Conservation (phyloP, 306 rosid species). For the Aeschynomene evenia region DNA sequence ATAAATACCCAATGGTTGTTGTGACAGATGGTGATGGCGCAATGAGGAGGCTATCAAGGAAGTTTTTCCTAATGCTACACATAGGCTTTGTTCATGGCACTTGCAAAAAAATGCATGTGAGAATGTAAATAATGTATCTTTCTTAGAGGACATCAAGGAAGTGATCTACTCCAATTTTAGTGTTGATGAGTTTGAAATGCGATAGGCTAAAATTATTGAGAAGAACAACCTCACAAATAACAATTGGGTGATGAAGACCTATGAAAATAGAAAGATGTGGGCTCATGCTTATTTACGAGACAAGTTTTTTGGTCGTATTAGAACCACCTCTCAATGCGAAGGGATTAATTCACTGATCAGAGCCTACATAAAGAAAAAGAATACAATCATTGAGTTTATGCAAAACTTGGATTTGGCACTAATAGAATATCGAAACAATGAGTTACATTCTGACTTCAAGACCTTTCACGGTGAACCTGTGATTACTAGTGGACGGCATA, state of each 20-base stretch:
- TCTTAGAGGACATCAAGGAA: neutral
- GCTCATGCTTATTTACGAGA: neutral
- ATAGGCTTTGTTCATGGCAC: neutral
- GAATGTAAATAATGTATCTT: neutral
- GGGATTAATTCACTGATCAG: neutral
- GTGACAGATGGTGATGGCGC: neutral
- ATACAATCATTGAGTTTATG: neutral
- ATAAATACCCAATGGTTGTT: neutral
- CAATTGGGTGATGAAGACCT: neutral
- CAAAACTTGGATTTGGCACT: neutral
- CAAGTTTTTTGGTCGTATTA: neutral
- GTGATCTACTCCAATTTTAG: neutral
- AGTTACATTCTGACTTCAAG: neutral
- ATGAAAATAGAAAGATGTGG: neutral
- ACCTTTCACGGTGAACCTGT: too few species aligned
- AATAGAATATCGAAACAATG: neutral
- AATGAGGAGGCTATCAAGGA: neutral
- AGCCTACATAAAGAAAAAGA: neutral
- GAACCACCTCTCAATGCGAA: neutral
- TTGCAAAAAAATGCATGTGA: neutral
- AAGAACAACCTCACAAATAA: neutral
- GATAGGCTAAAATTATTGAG: neutral
- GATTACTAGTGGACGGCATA: too few species aligned
- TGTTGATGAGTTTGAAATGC: neutral
- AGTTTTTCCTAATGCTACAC: neutral